phyloP scores from a whole-genome alignment of 768 basidiomycete species.

The Mycena alexandri region DNA sequence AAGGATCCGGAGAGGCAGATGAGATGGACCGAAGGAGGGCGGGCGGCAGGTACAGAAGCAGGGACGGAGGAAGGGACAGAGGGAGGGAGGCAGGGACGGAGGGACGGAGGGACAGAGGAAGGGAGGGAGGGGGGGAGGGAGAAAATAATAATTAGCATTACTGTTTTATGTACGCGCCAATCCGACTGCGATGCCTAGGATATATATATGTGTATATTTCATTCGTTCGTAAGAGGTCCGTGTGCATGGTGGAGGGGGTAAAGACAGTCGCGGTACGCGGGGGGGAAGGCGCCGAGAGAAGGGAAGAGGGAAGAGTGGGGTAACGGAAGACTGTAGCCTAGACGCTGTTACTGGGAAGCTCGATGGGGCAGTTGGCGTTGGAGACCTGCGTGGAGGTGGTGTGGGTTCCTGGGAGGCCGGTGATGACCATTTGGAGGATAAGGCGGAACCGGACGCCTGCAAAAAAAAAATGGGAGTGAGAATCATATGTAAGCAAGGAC shows the following conservation, averaged over 20 bases:
- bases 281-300: too few relatives aligned
- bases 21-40: too few relatives aligned
- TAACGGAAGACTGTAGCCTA: slow-evolving; percentile 45
- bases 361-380: slow-evolving; percentile 77
- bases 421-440: slow-evolving; percentile 74
- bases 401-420: slow-evolving; percentile 70
- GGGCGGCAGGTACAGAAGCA: too few relatives aligned
- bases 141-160: slow-evolving; percentile 22
- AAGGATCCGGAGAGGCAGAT: slow-evolving; percentile 9
- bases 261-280: slow-evolving; percentile 18
- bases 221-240: too few relatives aligned
- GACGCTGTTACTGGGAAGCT: slow-evolving; percentile 66
- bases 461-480: neutral
- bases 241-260: slow-evolving; percentile 27
- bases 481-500: slow-evolving; percentile 8
- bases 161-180: slow-evolving; percentile 6
- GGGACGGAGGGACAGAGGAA: too few relatives aligned
- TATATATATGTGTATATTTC: neutral
- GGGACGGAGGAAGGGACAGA: too few relatives aligned
- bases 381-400: slow-evolving; percentile 68
- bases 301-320: neutral
- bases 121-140: too few relatives aligned
- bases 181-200: slow-evolving; percentile 10
- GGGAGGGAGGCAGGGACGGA: too few relatives aligned
- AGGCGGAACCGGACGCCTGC: slow-evolving; percentile 75